phyloP scores from a whole-genome alignment of 225 moss, liverwort and hornwort genomes.

The Bryum argenteum region DNA sequence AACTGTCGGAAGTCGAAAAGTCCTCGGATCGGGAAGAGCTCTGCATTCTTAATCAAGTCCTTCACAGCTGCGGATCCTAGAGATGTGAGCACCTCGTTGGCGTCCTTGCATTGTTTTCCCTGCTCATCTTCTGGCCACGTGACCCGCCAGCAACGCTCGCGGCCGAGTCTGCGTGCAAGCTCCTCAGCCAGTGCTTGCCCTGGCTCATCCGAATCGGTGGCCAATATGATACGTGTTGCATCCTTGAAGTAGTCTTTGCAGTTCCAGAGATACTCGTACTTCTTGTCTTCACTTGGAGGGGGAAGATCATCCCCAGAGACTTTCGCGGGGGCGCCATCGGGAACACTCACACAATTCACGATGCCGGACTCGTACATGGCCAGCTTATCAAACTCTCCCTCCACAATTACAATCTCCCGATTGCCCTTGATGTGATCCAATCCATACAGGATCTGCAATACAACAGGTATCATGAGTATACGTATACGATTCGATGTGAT shows the following conservation, averaged over 20 bases:
- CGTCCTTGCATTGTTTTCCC: slow-evolving; percentile 80
- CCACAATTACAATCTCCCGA: slow-evolving; percentile 90
- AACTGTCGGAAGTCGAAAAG: slow-evolving; percentile 85
- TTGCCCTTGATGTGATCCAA: slow-evolving; percentile 81
- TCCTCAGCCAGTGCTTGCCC: slow-evolving; percentile 96
- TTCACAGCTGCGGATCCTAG: slow-evolving; percentile 72
- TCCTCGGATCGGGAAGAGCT: slow-evolving; percentile 91
- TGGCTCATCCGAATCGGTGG: slow-evolving; percentile 94
- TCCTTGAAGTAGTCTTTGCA: slow-evolving; percentile 86
- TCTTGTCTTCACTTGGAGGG: slow-evolving; percentile 76
- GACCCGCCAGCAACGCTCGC: slow-evolving; percentile 99
- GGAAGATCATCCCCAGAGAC: slow-evolving; percentile 55
- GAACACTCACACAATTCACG: slow-evolving; percentile 92
- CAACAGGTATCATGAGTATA: background rate
- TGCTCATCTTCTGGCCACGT: slow-evolving; percentile 71
- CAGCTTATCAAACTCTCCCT: slow-evolving; percentile 97
- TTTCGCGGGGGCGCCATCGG: slow-evolving; percentile 91
- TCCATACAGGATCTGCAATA: slow-evolving; percentile 67
- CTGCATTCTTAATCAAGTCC: slow-evolving; percentile 70
- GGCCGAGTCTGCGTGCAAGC: slow-evolving; percentile 92
- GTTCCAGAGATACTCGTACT: slow-evolving; percentile 90
- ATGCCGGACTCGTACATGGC: slow-evolving; percentile 86
- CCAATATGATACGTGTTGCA: slow-evolving; percentile 90
- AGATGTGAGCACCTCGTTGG: slow-evolving; percentile 80
- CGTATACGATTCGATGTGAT: background rate